phyloP scores from a whole-genome alignment of 2,329 filamentous ascomycete genomes.

The Colletotrichum melonis region DNA sequence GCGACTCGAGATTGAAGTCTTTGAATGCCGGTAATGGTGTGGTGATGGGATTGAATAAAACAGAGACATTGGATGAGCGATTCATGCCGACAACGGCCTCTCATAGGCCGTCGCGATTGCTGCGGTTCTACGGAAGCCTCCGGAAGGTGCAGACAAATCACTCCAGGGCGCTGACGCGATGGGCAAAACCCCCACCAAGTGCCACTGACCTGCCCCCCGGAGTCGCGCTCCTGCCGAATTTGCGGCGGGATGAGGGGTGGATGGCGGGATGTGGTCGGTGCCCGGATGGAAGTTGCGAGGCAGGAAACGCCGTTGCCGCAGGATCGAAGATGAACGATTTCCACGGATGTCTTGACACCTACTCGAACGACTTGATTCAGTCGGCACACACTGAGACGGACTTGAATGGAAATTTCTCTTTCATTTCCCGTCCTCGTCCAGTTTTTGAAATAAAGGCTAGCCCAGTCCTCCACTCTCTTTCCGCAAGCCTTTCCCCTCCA shows the following conservation, averaged over 20 bases:
- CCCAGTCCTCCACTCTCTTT: background rate
- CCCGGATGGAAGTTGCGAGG: background rate
- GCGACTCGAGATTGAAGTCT: constrained; percentile 6
- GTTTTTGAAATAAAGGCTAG: constrained; percentile 6
- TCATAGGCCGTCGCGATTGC: constrained; percentile 15
- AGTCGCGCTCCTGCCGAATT: constrained; percentile 24
- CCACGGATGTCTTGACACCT: background rate
- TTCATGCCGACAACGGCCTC: constrained; percentile 4
- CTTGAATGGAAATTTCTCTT: background rate
- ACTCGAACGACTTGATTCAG: constrained; percentile 20
- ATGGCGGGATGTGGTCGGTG: constrained; percentile 19
- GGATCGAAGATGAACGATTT: constrained; percentile 9
- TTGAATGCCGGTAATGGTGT: background rate
- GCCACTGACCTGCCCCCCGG: constrained; percentile 20
- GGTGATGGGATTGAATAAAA: constrained; percentile 1
- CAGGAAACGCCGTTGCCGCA: background rate
- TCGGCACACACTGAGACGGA: constrained; percentile 18
- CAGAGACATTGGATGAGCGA: background rate
- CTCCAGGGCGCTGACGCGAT: constrained; percentile 19
- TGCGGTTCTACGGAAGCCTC: background rate
- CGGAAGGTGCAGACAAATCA: constrained; percentile 11
- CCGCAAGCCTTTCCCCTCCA: background rate
- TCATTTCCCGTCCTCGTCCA: background rate
- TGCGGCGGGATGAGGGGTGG: constrained; percentile 22
- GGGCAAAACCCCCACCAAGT: constrained; percentile 14